Evolutionary conservation across 768 basidiomycete genomes (phyloP), one percentile per base, ranked within the genome.

Genomic region (Serendipita sp.): DNA sequence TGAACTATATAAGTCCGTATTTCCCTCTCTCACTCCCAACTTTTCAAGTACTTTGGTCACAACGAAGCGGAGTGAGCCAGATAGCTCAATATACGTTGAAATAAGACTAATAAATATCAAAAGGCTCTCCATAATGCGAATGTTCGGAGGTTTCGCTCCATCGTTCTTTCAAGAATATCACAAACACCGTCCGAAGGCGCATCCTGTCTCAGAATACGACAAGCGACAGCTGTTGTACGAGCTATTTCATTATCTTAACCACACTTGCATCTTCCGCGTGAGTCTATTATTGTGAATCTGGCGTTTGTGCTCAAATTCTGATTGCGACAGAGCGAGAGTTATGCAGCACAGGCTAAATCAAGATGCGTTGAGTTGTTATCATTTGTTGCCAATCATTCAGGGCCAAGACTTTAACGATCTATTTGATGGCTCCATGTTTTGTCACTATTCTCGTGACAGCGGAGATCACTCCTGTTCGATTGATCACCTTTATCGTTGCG

Each of bases 161-260:
- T 71, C 76, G 0, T 90, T 90, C 73, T 87, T 81, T 69, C 72
- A 75, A 29, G 78, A 79, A 18, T 91, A 91, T 68, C 84, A 88
- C 67, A 66, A 81, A 53, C 65, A 82, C 67, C 74, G 78, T 33
- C 83, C 85, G 0, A 88, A 83, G 71, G 76, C 83, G 1, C 79
- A 84, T 37, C 88, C 88, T 3, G 76, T 76, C 2, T 78, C 79
- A 2, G 79, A 89, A 69, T 89, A 87, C 69, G 76, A 77, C 33
- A 75, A 83, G 43, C 79, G 88, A 37, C 78, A 73, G 36, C 80
- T 86, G 62, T 72, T 90, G n/a, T 90, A 91, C 67, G 81, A 88
- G 71, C 73, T 90, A 31, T 91, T 86, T 67, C 88, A 91, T 72
- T 88, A 88, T 69, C 74, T 90, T 67, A 91, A 91, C 68, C 88